phyloP scores from a whole-genome alignment of 495 filamentous ascomycete genomes.

The Echria macrotheca region DNA sequence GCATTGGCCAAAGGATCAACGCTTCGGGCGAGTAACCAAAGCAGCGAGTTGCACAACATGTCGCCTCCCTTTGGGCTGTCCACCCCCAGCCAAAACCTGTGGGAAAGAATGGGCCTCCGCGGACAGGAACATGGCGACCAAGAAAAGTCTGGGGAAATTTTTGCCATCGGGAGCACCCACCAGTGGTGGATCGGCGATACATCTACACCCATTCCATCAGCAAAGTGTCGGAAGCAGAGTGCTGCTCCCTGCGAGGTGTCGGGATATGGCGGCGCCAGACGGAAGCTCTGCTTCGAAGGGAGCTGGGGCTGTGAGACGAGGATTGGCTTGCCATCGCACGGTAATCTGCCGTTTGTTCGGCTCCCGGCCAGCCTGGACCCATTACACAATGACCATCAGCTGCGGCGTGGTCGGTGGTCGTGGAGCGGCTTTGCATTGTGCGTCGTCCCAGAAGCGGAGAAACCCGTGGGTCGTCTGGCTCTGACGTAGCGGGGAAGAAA shows the following conservation, averaged over 20 bases:
- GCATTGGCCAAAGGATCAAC: too few relatives aligned
- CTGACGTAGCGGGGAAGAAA: neutral
- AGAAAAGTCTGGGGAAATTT: slow-evolving; percentile 9
- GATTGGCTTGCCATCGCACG: neutral
- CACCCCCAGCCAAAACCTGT: too few relatives aligned
- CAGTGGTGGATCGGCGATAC: neutral
- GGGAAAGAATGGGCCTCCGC: too few relatives aligned
- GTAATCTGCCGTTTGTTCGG: neutral
- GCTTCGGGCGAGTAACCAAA: too few relatives aligned
- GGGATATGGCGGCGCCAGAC: neutral
- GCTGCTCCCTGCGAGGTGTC: too few relatives aligned
- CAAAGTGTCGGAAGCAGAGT: too few relatives aligned
- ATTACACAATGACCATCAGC: neutral
- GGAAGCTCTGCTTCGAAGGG: too few relatives aligned
- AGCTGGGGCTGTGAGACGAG: neutral
- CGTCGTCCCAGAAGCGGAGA: slow-evolving; percentile 9
- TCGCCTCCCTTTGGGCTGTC: too few relatives aligned
- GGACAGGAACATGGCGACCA: neutral
- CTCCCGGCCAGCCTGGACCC: neutral
- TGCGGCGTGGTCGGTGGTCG: too few relatives aligned
- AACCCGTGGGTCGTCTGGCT: neutral
- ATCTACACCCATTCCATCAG: neutral
- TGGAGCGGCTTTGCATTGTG: too few relatives aligned
- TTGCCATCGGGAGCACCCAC: slow-evolving; percentile 5
- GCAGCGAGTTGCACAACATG: too few relatives aligned